Conservation (phyloP, 2,329 filamentous ascomycete species). For the Pseudogymnoascus sp. region DNA sequence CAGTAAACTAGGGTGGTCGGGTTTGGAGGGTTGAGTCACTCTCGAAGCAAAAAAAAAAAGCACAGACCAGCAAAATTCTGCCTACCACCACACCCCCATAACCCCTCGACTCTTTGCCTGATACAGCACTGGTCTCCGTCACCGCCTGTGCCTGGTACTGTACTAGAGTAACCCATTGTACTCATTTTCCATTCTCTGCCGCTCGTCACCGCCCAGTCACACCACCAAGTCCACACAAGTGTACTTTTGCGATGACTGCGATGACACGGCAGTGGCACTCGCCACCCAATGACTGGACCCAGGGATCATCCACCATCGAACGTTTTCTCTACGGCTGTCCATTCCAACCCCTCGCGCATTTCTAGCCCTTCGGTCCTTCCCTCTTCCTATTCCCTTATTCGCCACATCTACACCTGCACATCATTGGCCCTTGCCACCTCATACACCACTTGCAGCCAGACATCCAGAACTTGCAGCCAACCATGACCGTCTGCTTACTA, state of each 20-base stretch:
- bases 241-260: conserved; percentile 2
- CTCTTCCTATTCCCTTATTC: neutral
- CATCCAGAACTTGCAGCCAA: neutral
- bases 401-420: neutral
- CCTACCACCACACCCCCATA: neutral
- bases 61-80: neutral
- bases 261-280: neutral
- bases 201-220: neutral
- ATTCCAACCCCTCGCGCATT: neutral
- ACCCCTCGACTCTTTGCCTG: neutral
- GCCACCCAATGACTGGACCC: neutral
- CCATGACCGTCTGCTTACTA: neutral
- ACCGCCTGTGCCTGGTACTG: neutral
- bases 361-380: neutral
- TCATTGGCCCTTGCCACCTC: neutral
- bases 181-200: neutral
- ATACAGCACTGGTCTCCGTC: neutral
- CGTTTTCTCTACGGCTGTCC: neutral
- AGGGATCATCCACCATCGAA: neutral
- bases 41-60: neutral
- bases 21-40: neutral
- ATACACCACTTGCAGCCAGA: neutral
- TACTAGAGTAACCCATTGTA: too few relatives aligned
- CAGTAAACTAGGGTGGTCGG: neutral
- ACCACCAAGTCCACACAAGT: neutral